phyloP scores from a whole-genome alignment of 768 basidiomycete genomes.

The Leccinum sublutescens region DNA sequence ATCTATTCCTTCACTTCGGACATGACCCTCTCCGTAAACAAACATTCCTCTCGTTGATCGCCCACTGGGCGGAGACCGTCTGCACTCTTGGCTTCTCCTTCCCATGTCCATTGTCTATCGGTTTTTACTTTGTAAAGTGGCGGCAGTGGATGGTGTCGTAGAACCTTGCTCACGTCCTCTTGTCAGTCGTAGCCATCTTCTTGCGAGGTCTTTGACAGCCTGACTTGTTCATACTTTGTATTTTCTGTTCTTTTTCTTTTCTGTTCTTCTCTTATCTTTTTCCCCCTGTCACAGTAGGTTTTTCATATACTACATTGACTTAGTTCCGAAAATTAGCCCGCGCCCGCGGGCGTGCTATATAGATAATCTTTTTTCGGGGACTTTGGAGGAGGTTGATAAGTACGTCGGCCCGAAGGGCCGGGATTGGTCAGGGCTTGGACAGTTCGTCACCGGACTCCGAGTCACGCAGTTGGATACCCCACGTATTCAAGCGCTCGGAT shows the following conservation, averaged over 20 bases:
- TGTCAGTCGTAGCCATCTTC: neutral
- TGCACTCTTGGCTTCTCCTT: slow-evolving; percentile 7
- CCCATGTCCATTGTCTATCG: neutral
- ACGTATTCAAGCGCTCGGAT: too few species aligned
- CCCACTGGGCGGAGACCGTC: slow-evolving; percentile 9
- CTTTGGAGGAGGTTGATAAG: neutral
- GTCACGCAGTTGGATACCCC: too few species aligned
- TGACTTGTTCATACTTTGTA: slow-evolving; percentile 9
- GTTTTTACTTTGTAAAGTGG: neutral
- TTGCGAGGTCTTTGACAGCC: slow-evolving; percentile 7
- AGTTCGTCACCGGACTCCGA: too few species aligned
- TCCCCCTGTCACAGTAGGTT: slow-evolving; percentile 21
- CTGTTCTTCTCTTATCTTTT: neutral
- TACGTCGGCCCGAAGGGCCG: neutral
- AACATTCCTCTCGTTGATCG: slow-evolving; percentile 18
- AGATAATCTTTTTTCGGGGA: slow-evolving; percentile 11
- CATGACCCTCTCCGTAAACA: slow-evolving; percentile 19
- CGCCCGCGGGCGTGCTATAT: too few species aligned
- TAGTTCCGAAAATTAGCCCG: too few species aligned
- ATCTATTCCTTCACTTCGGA: slow-evolving; percentile 34
- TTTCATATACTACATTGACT: slow-evolving; percentile 25
- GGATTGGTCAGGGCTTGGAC: too few species aligned
- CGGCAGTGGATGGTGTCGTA: slow-evolving; percentile 3
- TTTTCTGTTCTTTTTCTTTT: neutral
- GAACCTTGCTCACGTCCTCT: slow-evolving; percentile 4